These are phyloP conservation scores for Chalciporus piperatus DNA, from an alignment of 768 basidiomycete species.

Conservation along the genomic window DNA sequence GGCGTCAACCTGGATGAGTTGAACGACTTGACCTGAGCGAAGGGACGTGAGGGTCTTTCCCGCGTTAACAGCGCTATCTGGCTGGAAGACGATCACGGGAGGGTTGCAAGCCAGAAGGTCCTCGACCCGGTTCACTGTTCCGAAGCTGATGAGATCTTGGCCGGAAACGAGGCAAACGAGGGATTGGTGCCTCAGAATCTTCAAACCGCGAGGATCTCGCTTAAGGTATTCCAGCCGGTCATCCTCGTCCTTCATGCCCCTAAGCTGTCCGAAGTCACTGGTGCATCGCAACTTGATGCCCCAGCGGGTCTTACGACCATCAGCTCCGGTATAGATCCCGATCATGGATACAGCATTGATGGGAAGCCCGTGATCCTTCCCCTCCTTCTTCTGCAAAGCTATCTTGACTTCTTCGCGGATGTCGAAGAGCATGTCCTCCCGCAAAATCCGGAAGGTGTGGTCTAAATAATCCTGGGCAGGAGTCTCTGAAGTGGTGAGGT, in stretches of 20 bases:
- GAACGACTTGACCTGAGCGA: slow-evolving; percentile 30
- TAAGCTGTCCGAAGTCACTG: slow-evolving; percentile 35
- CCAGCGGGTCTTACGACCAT: slow-evolving; percentile 33
- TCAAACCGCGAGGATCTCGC: slow-evolving; percentile 28
- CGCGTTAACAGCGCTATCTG: slow-evolving; percentile 42
- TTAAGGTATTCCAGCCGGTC: slow-evolving; percentile 35
- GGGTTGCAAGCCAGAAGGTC: slow-evolving; percentile 43
- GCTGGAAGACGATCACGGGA: slow-evolving; percentile 52
- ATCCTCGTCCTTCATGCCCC: slow-evolving; percentile 19
- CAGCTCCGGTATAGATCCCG: slow-evolving; percentile 34
- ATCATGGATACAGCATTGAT: slow-evolving; percentile 28
- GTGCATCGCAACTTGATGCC: slow-evolving; percentile 38
- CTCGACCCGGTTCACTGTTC: slow-evolving; percentile 54
- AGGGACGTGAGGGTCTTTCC: slow-evolving; percentile 39
- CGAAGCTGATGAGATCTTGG: slow-evolving; percentile 49
- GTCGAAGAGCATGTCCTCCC: slow-evolving; percentile 63
- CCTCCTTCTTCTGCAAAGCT: slow-evolving; percentile 34
- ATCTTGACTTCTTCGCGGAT: slow-evolving; percentile 52
- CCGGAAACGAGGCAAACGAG: slow-evolving; percentile 50
- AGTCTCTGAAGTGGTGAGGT: too few relatives aligned
- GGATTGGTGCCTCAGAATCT: slow-evolving; percentile 52
- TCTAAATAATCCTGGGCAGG: slow-evolving; percentile 50
- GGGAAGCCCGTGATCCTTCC: slow-evolving; percentile 33
- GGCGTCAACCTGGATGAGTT: slow-evolving; percentile 54
- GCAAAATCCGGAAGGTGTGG: slow-evolving; percentile 60